phyloP scores from a whole-genome alignment of 352 stramenopile genomes.

The Phytopythium mirpurense region DNA sequence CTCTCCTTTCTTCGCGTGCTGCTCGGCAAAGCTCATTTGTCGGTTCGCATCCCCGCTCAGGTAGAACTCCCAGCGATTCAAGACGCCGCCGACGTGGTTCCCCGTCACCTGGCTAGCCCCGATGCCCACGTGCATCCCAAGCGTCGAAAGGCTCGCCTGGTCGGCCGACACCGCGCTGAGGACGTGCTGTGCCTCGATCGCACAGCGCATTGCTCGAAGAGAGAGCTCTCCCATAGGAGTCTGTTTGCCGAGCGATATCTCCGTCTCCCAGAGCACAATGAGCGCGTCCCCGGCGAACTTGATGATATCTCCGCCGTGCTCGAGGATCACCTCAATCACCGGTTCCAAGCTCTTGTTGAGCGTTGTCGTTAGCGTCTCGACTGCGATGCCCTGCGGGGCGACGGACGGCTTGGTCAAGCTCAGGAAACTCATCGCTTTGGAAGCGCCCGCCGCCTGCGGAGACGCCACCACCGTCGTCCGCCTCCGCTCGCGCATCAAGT shows the following conservation, averaged over 20 bases:
- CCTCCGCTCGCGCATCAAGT: slow-evolving; percentile 36
- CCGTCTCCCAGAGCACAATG: slow-evolving; percentile 79
- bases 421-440: slow-evolving; percentile 35
- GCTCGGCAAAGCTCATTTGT: slow-evolving; percentile 73
- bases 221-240: slow-evolving; percentile 42
- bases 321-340: slow-evolving; percentile 72
- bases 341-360: slow-evolving; percentile 78
- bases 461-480: slow-evolving; percentile 14
- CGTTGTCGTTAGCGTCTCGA: slow-evolving; percentile 67
- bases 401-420: slow-evolving; percentile 38
- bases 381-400: slow-evolving; percentile 48
- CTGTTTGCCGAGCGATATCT: slow-evolving; percentile 27
- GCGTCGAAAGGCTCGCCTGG: slow-evolving; percentile 14
- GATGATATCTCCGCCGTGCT: slow-evolving; percentile 75
- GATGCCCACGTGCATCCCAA: slow-evolving; percentile 84
- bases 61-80: slow-evolving; percentile 87
- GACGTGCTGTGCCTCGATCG: slow-evolving; percentile 47
- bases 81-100: slow-evolving; percentile 77
- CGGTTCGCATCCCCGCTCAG: slow-evolving; percentile 75
- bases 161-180: slow-evolving; percentile 13
- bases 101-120: slow-evolving; percentile 67
- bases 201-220: slow-evolving; percentile 52
- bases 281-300: slow-evolving; percentile 80
- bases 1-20: slow-evolving; percentile 61
- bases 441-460: not conserved